These are phyloP conservation scores for Serendipita indica DNA, from an alignment of 768 basidiomycete genomes.

Conservation along the genomic window DNA sequence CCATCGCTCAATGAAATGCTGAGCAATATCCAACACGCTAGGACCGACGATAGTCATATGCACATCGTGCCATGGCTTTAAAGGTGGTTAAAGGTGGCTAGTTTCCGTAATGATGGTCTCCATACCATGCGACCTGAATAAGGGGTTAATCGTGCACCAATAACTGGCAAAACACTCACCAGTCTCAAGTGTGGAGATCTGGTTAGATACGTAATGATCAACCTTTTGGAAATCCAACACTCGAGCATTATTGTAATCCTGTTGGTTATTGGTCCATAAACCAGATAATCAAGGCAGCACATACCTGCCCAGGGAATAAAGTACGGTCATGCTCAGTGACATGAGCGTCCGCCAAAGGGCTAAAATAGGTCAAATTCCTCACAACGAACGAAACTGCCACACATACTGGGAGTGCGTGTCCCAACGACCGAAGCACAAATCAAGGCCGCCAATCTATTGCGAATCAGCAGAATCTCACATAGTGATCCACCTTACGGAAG, in stretches of 20 bases:
- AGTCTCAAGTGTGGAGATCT: constrained; percentile 49
- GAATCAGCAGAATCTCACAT: background rate
- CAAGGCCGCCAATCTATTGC: constrained; percentile 65
- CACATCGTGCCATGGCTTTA: constrained; percentile 94
- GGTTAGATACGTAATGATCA: constrained; percentile 55
- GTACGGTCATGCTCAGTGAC: constrained; percentile 69
- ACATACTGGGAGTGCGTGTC: constrained; percentile 63
- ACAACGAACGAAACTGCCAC: background rate
- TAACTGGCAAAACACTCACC: constrained; percentile 26
- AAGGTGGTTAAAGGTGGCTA: background rate
- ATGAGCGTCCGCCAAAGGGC: constrained; percentile 80
- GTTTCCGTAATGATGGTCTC: background rate
- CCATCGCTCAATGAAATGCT: constrained; percentile 89
- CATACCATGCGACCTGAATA: constrained; percentile 1
- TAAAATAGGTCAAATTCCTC: constrained; percentile 9
- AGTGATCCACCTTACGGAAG: constrained; percentile 27
- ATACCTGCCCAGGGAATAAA: constrained; percentile 62
- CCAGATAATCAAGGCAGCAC: background rate
- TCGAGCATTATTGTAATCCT: constrained; percentile 89
- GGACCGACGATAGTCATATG: constrained; percentile 77
- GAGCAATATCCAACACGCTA: constrained; percentile 76
- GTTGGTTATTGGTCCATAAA: constrained; percentile 9
- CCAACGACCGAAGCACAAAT: constrained; percentile 95
- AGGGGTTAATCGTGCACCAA: background rate
- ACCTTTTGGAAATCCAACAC: constrained; percentile 73